Conservation (phyloP, 2,329 filamentous ascomycete genomes). For the Mycogone perniciosa region DNA sequence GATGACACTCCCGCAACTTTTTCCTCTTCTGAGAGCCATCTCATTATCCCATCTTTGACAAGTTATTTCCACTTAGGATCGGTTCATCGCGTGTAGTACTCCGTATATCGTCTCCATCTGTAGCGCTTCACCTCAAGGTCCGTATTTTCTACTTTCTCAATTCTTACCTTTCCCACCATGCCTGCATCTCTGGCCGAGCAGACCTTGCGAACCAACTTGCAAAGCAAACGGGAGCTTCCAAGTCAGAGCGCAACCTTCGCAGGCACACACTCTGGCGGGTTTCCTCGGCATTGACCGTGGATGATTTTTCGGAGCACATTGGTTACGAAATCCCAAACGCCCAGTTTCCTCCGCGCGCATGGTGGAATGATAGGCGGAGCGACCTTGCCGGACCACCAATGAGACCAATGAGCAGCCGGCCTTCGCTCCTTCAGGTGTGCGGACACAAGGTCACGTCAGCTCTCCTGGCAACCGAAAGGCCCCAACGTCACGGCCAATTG, state of each 20-base stretch:
- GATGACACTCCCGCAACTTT: not conserved
- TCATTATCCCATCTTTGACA: not conserved
- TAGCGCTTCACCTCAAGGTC: not conserved
- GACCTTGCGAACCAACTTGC: too few relatives aligned
- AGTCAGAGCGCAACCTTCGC: not conserved
- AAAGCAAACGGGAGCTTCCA: not conserved
- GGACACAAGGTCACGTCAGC: slow-evolving; percentile 3
- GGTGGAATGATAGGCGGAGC: slow-evolving; percentile 11
- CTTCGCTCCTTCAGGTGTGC: too few relatives aligned
- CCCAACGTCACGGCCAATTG: not conserved
- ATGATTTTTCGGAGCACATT: not conserved
- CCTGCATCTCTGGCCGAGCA: not conserved
- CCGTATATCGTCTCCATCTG: not conserved
- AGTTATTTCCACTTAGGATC: not conserved
- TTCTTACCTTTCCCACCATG: not conserved
- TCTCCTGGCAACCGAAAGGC: not conserved
- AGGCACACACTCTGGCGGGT: not conserved
- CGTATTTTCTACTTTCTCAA: not conserved
- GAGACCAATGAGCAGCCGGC: not conserved
- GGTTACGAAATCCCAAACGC: slow-evolving; percentile 4
- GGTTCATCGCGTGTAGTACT: not conserved
- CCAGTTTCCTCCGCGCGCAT: slow-evolving; percentile 2
- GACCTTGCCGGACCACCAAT: not conserved
- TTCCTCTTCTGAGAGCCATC: not conserved
- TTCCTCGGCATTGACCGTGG: not conserved